A percentile compares a stretch with the other conserved stretches of the same genome.
Evolutionary conservation across 1,139 yeast genomes (phyloP).

Genomic region (Hyphopichia khmerensis): DNA sequence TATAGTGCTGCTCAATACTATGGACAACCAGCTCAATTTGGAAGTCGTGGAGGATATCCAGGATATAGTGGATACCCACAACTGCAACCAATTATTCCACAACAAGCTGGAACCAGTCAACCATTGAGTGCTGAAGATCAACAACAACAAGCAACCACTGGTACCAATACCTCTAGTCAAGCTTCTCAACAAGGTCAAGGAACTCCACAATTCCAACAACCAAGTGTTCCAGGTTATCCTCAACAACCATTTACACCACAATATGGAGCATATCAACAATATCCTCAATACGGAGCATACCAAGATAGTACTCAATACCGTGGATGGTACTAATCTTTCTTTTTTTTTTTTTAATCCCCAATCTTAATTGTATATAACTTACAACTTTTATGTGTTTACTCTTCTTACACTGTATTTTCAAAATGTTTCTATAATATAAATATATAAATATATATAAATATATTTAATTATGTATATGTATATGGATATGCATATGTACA

Average conservation of each 20-base stretch:
- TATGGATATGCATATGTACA: too few relatives aligned
- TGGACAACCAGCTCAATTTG: slow-evolving; percentile 38
- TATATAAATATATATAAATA: too few relatives aligned
- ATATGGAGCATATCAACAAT: slow-evolving; percentile 49
- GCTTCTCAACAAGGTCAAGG: slow-evolving; percentile 18
- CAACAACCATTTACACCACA: slow-evolving; percentile 43
- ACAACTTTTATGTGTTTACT: background rate
- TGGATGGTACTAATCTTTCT: slow-evolving; percentile 27
- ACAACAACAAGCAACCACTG: slow-evolving; percentile 5
- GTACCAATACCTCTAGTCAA: background rate
- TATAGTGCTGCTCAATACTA: slow-evolving; percentile 29
- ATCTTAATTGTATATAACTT: background rate
- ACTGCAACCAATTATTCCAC: slow-evolving; percentile 19
- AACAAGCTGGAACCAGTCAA: slow-evolving; percentile 7
- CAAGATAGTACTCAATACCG: slow-evolving; percentile 46
- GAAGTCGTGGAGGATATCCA: slow-evolving; percentile 31
- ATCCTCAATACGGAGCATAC: slow-evolving; percentile 50
- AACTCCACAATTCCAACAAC: slow-evolving; percentile 13
- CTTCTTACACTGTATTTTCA: background rate
- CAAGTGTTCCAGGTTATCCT: slow-evolving; percentile 27
- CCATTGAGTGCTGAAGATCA: slow-evolving; percentile 8
- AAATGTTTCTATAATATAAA: background rate
- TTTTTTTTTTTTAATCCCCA: background rate
- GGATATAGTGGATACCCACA: slow-evolving; percentile 37
- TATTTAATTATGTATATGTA: too few relatives aligned